Percentiles rank a stretch among this genome's conserved stretches.
Conservation (phyloP, 106 monocot species). For the Vanilla planifolia region DNA sequence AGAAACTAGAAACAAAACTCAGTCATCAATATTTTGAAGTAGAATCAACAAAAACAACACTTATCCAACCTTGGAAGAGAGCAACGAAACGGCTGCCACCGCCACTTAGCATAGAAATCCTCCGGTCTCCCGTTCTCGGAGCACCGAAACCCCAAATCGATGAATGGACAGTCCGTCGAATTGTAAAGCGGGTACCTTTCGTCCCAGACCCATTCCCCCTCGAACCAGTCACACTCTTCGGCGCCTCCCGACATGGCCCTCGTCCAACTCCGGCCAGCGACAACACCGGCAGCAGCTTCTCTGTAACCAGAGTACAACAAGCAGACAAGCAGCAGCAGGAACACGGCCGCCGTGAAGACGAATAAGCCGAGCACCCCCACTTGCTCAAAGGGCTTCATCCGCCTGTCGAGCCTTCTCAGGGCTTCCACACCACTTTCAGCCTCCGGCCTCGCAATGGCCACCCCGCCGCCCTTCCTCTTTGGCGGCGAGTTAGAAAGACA, state of each 20-base stretch:
- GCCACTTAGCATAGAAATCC: slow-evolving; percentile 35
- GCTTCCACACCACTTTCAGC: neutral
- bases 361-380: slow-evolving; percentile 18
- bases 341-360: slow-evolving; percentile 10
- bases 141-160: slow-evolving; percentile 55
- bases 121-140: slow-evolving; percentile 48
- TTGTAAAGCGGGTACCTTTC: slow-evolving; percentile 42
- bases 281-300: neutral
- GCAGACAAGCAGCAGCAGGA: slow-evolving; percentile 24
- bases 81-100: slow-evolving; percentile 46
- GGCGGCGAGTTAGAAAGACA: neutral
- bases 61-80: slow-evolving; percentile 28
- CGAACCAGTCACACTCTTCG: slow-evolving; percentile 25
- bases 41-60: neutral
- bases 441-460: neutral
- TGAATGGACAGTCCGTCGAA: slow-evolving; percentile 32
- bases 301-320: slow-evolving; percentile 20
- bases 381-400: slow-evolving; percentile 27
- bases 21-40: too few species aligned
- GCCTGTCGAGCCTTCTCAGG: neutral
- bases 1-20: too few species aligned
- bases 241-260: neutral
- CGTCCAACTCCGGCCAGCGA: neutral
- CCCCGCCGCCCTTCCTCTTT: neutral
- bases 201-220: slow-evolving; percentile 61